Conservation (phyloP, 1,284 basidiomycete species). For the Tremellales sp. region DNA sequence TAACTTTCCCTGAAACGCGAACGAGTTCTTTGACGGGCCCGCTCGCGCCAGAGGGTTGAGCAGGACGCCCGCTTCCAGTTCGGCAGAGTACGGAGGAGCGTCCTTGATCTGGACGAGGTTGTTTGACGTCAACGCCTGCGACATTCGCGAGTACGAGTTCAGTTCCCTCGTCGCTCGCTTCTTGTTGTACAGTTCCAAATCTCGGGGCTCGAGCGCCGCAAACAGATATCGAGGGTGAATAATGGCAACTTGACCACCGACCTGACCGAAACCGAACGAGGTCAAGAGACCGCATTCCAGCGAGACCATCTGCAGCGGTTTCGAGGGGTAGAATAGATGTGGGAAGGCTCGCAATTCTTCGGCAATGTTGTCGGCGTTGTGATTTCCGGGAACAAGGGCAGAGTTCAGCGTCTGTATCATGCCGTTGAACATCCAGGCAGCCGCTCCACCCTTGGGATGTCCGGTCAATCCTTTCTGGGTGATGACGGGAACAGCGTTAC, state of each 20-base stretch:
- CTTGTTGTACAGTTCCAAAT: slow-evolving; percentile 70
- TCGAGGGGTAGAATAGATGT: slow-evolving; percentile 95
- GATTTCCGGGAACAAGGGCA: slow-evolving; percentile 93
- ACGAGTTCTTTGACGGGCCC: slow-evolving; percentile 78
- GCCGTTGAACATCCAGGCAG: slow-evolving; percentile 96
- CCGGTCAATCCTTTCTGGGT: slow-evolving; percentile 96
- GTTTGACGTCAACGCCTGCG: slow-evolving; percentile 89
- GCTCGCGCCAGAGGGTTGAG: slow-evolving; percentile 91
- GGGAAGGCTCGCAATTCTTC: slow-evolving; percentile 85
- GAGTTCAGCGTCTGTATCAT: slow-evolving; percentile 80
- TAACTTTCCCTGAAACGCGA: slow-evolving; percentile 68
- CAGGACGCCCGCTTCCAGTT: slow-evolving; percentile 82
- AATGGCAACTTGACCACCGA: slow-evolving; percentile 85
- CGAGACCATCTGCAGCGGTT: slow-evolving; percentile 87
- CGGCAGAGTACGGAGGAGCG: slow-evolving; percentile 79
- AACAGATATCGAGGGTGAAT: slow-evolving; percentile 89
- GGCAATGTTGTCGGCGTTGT: slow-evolving; percentile 94
- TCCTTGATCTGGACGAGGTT: slow-evolving; percentile 95
- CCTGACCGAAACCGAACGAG: slow-evolving; percentile 99
- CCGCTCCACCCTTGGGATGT: slow-evolving; percentile 94
- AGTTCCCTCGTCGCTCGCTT: slow-evolving; percentile 67
- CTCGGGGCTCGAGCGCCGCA: slow-evolving; percentile 68
- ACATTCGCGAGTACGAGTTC: slow-evolving; percentile 86
- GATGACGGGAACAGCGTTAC: slow-evolving; percentile 93
- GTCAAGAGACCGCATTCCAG: slow-evolving; percentile 89